A percentile compares a stretch with the other conserved stretches of the same genome.
These are phyloP conservation scores for Coccomyxa subellipsoidea DNA, from an alignment of 163 green algal species.

Conservation along the genomic window DNA sequence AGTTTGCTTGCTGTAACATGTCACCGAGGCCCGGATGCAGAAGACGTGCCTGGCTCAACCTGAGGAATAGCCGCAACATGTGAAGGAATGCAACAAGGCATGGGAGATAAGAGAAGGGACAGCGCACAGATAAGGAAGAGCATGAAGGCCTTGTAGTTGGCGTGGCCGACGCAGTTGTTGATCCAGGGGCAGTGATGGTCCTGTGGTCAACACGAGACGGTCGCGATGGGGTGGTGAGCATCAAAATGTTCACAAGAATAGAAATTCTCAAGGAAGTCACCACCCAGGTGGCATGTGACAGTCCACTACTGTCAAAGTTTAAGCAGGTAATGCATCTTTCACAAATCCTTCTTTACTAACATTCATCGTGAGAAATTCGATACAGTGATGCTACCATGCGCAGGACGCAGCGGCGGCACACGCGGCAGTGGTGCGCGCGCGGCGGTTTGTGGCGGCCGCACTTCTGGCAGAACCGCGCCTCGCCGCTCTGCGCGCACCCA, in stretches of 20 bases:
- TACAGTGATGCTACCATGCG: conserved; percentile 60
- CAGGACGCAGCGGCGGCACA: conserved; percentile 83
- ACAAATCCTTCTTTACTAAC: background rate
- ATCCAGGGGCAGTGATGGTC: conserved; percentile 93
- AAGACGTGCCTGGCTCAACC: too few relatives aligned
- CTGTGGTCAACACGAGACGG: too few relatives aligned
- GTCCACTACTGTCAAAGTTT: too few relatives aligned
- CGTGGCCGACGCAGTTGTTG: conserved; percentile 90
- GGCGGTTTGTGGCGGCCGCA: conserved; percentile 81
- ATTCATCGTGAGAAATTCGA: background rate
- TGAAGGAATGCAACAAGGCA: background rate
- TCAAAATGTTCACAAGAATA: too few relatives aligned
- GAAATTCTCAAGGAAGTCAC: too few relatives aligned
- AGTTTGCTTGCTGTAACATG: too few relatives aligned
- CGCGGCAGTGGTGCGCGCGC: conserved; percentile 82
- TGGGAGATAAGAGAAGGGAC: background rate
- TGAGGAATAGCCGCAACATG: too few relatives aligned
- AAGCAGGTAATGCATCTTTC: too few relatives aligned
- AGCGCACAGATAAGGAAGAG: conserved; percentile 79
- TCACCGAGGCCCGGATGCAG: too few relatives aligned
- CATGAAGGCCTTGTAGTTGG: conserved; percentile 90
- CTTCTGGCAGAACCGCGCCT: conserved; percentile 78
- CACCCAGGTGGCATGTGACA: too few relatives aligned
- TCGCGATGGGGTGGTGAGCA: too few relatives aligned
- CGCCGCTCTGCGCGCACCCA: conserved; percentile 55